Base-by-base conservation (phyloP, 2,329 filamentous ascomycete species). In the Neofusicoccum laricinum region DNA sequence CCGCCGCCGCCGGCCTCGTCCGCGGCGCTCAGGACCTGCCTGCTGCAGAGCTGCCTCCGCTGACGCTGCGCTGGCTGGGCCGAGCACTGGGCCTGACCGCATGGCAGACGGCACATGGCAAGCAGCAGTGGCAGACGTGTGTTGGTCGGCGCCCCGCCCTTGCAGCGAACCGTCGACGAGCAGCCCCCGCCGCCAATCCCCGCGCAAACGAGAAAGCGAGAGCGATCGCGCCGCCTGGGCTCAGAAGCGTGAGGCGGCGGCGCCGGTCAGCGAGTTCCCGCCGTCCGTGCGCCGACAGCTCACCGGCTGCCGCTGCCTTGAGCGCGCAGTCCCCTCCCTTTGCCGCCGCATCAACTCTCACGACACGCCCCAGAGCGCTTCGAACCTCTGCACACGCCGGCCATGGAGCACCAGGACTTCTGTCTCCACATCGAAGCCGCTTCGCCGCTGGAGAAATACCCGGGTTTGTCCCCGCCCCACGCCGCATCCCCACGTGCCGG, bases 391-490 rank as follows among this genome's bases (percentile, higher is more conserved):
- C 55, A 34, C 30, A 61, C 45, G 43, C 57, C 32, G 43, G 45
- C 57, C 41, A 61, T 61, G 57, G 45, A 61, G 32, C 41, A 66
- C 21, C 70, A 73, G 66, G 72, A 76, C 43, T 72, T 73, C 50
- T 74, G 73, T 73, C 43, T 78, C 48, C 75, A 76, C 67, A 63
- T 78, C 50, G 70, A 73, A 58, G 69, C 73, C 36, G 68, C 68
- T 19, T 69, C 71, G 38, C 68, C 71, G 14, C 67, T 77, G 17
- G 76, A 78, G 30, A 78, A 78, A 66, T 78, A 78, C 67, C 76
- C 76, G 63, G 76, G 76, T 78, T 50, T 66, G 71, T 67, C n/a
- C 49, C 17, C 14, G 25, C 46, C 67, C 68, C 25, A 49, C 30
- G 46, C 19, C 32, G 11, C 17, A 19, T 50, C 43, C 34, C 38